Percentiles rank a stretch among this genome's conserved stretches.
phyloP scores from a whole-genome alignment of 352 stramenopile species.

The Pythium aquatile region DNA sequence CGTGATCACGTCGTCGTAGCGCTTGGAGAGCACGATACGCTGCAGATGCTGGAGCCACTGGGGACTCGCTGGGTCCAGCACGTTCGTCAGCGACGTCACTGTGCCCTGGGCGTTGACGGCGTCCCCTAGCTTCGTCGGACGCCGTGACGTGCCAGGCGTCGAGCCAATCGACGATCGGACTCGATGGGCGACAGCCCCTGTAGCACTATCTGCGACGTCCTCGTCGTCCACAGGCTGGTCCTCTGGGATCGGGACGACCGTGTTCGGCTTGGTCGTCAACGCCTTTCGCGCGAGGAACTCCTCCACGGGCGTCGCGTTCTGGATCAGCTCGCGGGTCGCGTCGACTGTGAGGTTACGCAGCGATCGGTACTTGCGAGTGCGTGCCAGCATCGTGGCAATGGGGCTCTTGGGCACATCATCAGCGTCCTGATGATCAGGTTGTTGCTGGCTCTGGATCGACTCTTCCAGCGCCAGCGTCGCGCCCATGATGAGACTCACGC shows the following conservation, averaged over 20 bases:
- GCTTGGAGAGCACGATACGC: conserved; percentile 63
- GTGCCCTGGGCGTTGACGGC: conserved; percentile 3
- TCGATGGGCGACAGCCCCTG: not conserved
- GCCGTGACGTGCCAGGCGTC: not conserved
- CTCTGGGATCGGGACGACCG: not conserved
- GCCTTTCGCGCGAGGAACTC: conserved; percentile 28
- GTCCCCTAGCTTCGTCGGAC: conserved; percentile 20
- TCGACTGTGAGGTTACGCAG: conserved; percentile 63
- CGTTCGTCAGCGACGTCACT: conserved; percentile 18
- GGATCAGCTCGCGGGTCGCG: conserved; percentile 61
- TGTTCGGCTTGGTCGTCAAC: not conserved
- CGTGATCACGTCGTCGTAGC: conserved; percentile 72
- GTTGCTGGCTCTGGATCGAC: conserved; percentile 30
- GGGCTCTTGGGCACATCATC: conserved; percentile 5
- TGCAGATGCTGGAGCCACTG: conserved; percentile 29
- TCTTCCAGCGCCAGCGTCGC: conserved; percentile 74
- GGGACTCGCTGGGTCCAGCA: not conserved
- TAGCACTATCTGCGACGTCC: not conserved
- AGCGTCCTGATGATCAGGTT: not conserved
- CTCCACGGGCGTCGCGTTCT: conserved; percentile 33
- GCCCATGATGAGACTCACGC: conserved; percentile 82
- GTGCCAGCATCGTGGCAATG: conserved; percentile 27
- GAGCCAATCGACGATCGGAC: not conserved
- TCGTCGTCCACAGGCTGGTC: not conserved
- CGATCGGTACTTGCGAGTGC: conserved; percentile 48